Conservation (phyloP, 78 protist species). For the Planoprotostelium fungivorum region DNA sequence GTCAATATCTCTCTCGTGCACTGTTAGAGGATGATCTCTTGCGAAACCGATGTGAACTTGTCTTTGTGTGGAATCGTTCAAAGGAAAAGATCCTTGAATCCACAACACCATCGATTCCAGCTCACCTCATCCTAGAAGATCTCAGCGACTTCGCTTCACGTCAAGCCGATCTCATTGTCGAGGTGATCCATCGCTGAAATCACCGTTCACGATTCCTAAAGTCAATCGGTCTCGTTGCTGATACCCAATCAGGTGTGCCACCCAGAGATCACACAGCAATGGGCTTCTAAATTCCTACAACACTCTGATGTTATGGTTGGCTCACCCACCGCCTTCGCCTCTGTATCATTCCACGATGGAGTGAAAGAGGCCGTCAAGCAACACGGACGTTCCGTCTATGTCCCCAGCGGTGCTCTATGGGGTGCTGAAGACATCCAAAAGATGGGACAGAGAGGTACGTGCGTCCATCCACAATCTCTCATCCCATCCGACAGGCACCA, state of each 20-base stretch:
- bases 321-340: slow-evolving; percentile 47
- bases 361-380: background rate
- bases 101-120: background rate
- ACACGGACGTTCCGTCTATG: background rate
- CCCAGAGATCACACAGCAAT: background rate
- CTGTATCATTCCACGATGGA: background rate
- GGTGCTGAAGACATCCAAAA: slow-evolving; percentile 45
- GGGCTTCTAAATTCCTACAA: slow-evolving; percentile 13
- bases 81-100: background rate
- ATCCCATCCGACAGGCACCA: slow-evolving; percentile 1
- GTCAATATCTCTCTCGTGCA: background rate
- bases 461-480: background rate
- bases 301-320: slow-evolving; percentile 16
- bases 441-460: slow-evolving; percentile 19
- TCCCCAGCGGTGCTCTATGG: slow-evolving; percentile 64
- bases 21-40: background rate
- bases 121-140: background rate
- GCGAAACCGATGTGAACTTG: slow-evolving; percentile 5
- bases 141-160: slow-evolving; percentile 4
- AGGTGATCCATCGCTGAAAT: too few species aligned
- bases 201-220: background rate
- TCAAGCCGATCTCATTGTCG: slow-evolving; percentile 26
- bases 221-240: background rate
- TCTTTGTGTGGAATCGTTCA: slow-evolving; percentile 41
- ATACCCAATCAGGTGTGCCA: slow-evolving; percentile 1